phyloP scores from a whole-genome alignment of 345 rosid genomes.

The Camelina neglecta region DNA sequence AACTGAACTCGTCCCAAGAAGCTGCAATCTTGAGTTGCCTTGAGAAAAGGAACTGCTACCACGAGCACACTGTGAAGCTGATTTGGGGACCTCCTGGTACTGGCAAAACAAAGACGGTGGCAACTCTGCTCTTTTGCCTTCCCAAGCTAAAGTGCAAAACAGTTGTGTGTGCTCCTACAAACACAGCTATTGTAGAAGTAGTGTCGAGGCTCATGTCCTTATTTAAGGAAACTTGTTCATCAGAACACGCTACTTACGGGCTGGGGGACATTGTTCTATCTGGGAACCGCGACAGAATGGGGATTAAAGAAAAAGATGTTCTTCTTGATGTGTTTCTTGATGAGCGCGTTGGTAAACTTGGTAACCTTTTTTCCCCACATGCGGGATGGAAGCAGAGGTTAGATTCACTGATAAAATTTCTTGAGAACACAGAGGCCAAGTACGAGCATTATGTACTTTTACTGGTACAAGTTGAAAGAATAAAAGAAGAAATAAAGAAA shows the following conservation, averaged over 20 bases:
- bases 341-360: slow-evolving; percentile 41
- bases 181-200: slow-evolving; percentile 49
- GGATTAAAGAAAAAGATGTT: slow-evolving; percentile 16
- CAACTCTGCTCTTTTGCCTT: slow-evolving; percentile 42
- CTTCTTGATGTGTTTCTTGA: slow-evolving; percentile 50
- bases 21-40: slow-evolving; percentile 43
- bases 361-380: background rate
- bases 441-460: background rate
- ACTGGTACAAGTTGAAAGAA: background rate
- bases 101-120: slow-evolving; percentile 51
- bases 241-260: slow-evolving; percentile 33
- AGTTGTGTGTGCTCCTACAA: slow-evolving; percentile 58
- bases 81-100: slow-evolving; percentile 68
- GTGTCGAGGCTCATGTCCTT: slow-evolving; percentile 32
- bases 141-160: slow-evolving; percentile 47
- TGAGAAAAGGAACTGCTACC: slow-evolving; percentile 11
- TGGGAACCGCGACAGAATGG: slow-evolving; percentile 49
- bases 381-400: slow-evolving; percentile 47
- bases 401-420: slow-evolving; percentile 33
- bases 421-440: slow-evolving; percentile 27
- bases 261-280: slow-evolving; percentile 46
- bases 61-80: slow-evolving; percentile 42
- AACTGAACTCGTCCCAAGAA: slow-evolving; percentile 47
- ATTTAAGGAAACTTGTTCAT: slow-evolving; percentile 6
- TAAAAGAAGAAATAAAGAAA: background rate